A percentile compares a stretch with the other conserved stretches of the same genome.
phyloP scores from a whole-genome alignment of 352 stramenopile species.

The Phytophthora sojae region DNA sequence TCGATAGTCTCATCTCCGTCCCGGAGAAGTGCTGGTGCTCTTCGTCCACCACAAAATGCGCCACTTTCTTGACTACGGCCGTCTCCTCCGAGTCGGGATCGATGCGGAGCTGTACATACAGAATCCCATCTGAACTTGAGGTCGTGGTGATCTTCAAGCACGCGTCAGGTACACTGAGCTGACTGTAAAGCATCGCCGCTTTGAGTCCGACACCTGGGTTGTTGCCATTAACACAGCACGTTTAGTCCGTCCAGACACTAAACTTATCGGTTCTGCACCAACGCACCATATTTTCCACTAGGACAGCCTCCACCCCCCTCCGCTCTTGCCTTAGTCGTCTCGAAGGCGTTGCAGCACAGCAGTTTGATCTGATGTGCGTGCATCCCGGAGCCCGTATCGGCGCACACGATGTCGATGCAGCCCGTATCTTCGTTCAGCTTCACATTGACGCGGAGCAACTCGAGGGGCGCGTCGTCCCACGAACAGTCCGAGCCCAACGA shows the following conservation, averaged over 20 bases:
- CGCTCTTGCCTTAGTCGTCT: conserved; percentile 60
- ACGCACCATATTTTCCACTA: conserved; percentile 73
- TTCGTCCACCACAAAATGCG: conserved; percentile 69
- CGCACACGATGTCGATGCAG: conserved; percentile 73
- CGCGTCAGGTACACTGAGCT: conserved; percentile 46
- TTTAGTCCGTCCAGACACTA: not conserved
- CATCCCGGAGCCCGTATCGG: conserved; percentile 79
- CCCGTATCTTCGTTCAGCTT: conserved; percentile 32
- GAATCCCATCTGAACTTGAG: conserved; percentile 60
- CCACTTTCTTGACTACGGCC: conserved; percentile 65
- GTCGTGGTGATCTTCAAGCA: conserved; percentile 76
- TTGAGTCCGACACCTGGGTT: conserved; percentile 75
- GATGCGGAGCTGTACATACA: conserved; percentile 78
- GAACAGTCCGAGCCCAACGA: conserved; percentile 26
- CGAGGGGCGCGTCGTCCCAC: conserved; percentile 34
- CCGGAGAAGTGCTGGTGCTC: conserved; percentile 74
- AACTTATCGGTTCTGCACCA: not conserved
- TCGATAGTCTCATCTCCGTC: conserved; percentile 76
- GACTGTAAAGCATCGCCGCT: conserved; percentile 78
- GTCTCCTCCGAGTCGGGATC: conserved; percentile 64
- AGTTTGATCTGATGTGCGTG: conserved; percentile 65
- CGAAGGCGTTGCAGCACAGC: conserved; percentile 76
- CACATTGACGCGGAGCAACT: conserved; percentile 62
- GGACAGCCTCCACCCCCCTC: conserved; percentile 16
- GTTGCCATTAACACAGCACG: not conserved